Base-by-base conservation (phyloP, 805 yeast genomes). In the Candida namnaoensis region DNA sequence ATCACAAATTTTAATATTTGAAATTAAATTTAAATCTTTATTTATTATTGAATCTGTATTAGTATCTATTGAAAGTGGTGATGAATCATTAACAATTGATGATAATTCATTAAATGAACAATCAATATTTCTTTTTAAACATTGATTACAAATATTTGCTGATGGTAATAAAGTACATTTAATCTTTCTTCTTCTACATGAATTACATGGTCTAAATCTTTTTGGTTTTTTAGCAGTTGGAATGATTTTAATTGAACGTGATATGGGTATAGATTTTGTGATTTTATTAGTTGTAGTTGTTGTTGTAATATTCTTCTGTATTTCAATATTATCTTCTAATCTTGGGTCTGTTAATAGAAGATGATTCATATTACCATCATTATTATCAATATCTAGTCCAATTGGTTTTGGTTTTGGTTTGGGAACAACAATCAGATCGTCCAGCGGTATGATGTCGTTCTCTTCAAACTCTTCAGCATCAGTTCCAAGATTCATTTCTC, bases 141-240 rank as follows among this genome's bases (percentile, higher is more conserved):
- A 62, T 43, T 59, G 61, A 9, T 51, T 36, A 41, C 67, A 62
- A 9, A 46, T 44, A 13, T 40, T 35, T 1, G 52, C 37, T 5
- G 44, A 46, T 9, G 48, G 53, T 3, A 52, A 52, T 3, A 61
- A 47, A n/a, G 54, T 44, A 35, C 67, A 62, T 43, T 58, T 55
- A 0, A 61, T 60, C 49, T 63, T 65, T 30, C 69, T 54, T 32
- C 58, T 51, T n/a, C 67, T 47, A 42, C 70, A 65, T 7, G 58
- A 61, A 36, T 60, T 54, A 42, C 70, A 65, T 5, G 70, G 70
- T 26, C 64, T 56, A 9, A 56, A 56, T 43, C 64, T 54, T 13
- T 30, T 30, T 30, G 7, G 33, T 30, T 30, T 30, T 12, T 13
- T 13, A 30, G 7, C 11, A 30, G 19, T 19, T 19, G 19, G 3